A percentile compares a stretch with the other conserved stretches of the same genome.
These are phyloP conservation scores for Roridomyces roridus DNA, from an alignment of 768 basidiomycete genomes.

Conservation along the genomic window DNA sequence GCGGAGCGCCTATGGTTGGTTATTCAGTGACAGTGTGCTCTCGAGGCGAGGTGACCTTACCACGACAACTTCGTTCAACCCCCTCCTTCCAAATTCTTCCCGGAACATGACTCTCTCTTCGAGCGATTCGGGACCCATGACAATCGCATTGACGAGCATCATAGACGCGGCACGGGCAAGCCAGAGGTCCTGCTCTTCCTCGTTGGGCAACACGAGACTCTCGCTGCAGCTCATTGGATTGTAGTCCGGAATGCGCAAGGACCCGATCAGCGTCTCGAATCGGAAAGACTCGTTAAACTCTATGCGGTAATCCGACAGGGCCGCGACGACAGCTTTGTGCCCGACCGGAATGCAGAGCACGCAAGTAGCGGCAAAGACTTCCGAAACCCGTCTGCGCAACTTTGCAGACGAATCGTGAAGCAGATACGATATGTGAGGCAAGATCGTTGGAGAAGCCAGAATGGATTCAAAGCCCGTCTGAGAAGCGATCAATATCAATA, in stretches of 20 bases:
- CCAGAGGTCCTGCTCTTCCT: conserved; percentile 81
- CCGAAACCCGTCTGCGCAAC: conserved; percentile 70
- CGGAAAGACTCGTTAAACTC: conserved; percentile 76
- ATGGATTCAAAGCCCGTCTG: conserved; percentile 79
- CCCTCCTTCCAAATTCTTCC: conserved; percentile 83
- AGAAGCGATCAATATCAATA: not conserved
- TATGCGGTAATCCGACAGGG: conserved; percentile 81
- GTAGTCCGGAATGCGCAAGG: conserved; percentile 64
- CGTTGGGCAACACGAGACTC: conserved; percentile 44
- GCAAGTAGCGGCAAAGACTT: conserved; percentile 86
- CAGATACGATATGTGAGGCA: conserved; percentile 76
- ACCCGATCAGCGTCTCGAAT: conserved; percentile 76
- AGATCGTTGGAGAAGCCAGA: conserved; percentile 63
- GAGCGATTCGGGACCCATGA: conserved; percentile 74
- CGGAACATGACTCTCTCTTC: conserved; percentile 82
- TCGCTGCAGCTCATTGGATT: conserved; percentile 41
- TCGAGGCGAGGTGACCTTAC: conserved; percentile 54
- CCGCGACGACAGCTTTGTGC: conserved; percentile 74
- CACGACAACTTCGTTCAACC: conserved; percentile 82
- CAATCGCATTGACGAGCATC: conserved; percentile 80
- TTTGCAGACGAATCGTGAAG: conserved; percentile 72
- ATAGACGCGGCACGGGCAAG: conserved; percentile 80
- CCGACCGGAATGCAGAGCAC: conserved; percentile 74
- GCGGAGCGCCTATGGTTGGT: conserved; percentile 61
- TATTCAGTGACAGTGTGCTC: not conserved